Evolutionary conservation across 768 basidiomycete species (phyloP).

Genomic region (Phaffia australis): DNA sequence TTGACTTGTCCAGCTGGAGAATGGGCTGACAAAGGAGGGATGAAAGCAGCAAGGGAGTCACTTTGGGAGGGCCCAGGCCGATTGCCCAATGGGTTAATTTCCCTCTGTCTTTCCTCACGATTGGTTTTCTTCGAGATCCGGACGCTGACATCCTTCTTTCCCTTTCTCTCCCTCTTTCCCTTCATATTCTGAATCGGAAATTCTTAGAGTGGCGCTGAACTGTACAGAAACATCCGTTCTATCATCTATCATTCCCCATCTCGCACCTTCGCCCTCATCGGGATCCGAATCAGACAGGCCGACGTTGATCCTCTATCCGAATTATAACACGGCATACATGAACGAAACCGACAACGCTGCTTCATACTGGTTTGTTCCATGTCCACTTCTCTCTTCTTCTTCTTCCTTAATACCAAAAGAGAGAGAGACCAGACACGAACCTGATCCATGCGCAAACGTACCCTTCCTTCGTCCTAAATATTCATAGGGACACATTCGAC

Average conservation of each 20-base stretch:
- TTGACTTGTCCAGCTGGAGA: conserved; percentile 17
- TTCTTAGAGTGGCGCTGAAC: conserved; percentile 18
- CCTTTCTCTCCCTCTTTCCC: background rate
- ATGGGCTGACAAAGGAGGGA: conserved; percentile 23
- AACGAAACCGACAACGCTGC: conserved; percentile 6
- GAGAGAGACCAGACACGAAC: background rate
- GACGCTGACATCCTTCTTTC: background rate
- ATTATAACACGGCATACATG: conserved; percentile 22
- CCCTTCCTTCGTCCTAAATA: background rate
- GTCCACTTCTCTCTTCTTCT: background rate
- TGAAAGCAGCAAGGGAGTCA: conserved; percentile 7
- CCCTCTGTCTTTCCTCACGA: background rate
- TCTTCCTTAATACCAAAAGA: background rate
- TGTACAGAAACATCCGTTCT: conserved; percentile 18
- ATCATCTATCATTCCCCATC: conserved; percentile 5
- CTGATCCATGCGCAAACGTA: background rate
- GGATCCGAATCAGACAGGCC: background rate
- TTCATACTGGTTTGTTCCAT: conserved; percentile 18
- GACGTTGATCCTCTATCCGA: conserved; percentile 22
- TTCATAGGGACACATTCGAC: background rate
- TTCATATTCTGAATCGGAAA: background rate
- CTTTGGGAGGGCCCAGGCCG: conserved; percentile 16
- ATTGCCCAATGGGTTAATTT: background rate
- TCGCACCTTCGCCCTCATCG: conserved; percentile 1
- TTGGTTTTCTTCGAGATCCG: background rate